Conservation (phyloP, 2,329 filamentous ascomycete genomes). For the Lecanoromycetidae sp. region DNA sequence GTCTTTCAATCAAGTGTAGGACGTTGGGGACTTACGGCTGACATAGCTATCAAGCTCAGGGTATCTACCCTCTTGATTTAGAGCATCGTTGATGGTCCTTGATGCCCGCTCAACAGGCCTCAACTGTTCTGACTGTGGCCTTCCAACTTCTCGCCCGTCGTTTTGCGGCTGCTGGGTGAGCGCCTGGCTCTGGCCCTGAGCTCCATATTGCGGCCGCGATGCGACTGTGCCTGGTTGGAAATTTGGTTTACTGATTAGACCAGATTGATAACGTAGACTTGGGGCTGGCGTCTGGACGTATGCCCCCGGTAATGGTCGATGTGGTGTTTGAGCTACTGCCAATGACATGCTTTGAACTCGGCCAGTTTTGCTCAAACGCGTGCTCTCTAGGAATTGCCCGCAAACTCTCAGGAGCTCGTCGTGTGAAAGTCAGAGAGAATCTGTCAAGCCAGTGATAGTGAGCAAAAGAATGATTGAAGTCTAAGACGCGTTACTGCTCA, state of each 20-base stretch:
- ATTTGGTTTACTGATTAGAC: conserved; percentile 26
- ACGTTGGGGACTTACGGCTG: conserved; percentile 51
- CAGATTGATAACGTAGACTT: conserved; percentile 32
- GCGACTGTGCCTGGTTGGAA: not conserved
- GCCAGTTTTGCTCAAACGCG: no score
- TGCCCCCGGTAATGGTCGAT: conserved; percentile 61
- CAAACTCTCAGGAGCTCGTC: not conserved
- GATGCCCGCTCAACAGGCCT: conserved; percentile 70
- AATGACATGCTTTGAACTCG: conserved; percentile 39
- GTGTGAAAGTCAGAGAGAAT: no score
- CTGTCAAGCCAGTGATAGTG: not conserved
- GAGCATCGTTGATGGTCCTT: conserved; percentile 65
- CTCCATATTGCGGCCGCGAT: conserved; percentile 40
- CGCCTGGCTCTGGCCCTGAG: conserved; percentile 22
- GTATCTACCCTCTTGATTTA: conserved; percentile 66
- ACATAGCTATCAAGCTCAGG: conserved; percentile 85
- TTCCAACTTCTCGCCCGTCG: conserved; percentile 18
- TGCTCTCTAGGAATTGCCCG: not conserved
- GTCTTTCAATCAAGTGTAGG: conserved; percentile 15
- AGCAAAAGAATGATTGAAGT: not conserved
- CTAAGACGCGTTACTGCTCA: not conserved
- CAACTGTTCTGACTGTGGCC: conserved; percentile 24
- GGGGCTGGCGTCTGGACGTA: conserved; percentile 64
- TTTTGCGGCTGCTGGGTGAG: conserved; percentile 15
- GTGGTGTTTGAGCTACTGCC: conserved; percentile 46